Conservation (phyloP, 306 rosid species). For the Inga laurina region DNA sequence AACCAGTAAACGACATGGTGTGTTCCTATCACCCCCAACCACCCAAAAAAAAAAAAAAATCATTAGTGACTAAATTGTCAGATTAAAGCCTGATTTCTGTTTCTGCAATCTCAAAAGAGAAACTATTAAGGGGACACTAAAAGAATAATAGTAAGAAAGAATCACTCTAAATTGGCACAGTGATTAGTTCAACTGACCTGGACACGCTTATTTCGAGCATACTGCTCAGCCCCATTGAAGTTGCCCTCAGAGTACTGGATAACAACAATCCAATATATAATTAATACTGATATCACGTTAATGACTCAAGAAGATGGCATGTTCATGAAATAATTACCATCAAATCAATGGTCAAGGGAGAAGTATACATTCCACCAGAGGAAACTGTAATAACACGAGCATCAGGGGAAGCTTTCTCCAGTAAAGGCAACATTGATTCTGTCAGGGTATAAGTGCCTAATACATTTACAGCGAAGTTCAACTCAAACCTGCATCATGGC, state of each 20-base stretch:
- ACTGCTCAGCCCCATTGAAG: slow-evolving; percentile 73
- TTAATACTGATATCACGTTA: slow-evolving; percentile 3
- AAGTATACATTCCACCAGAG: slow-evolving; percentile 94
- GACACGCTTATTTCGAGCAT: slow-evolving; percentile 84
- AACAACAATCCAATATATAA: slow-evolving; percentile 25
- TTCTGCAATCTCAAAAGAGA: background rate
- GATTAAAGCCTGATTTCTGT: background rate
- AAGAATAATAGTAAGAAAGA: background rate
- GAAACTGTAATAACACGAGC: slow-evolving; percentile 89
- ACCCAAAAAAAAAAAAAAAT: too few relatives aligned
- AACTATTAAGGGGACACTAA: background rate
- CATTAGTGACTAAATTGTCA: background rate
- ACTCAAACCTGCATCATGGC: slow-evolving; percentile 64
- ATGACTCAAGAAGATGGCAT: background rate
- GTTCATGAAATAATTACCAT: slow-evolving; percentile 52
- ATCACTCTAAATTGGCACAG: slow-evolving; percentile 1
- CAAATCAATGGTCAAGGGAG: slow-evolving; percentile 74
- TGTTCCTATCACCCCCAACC: background rate
- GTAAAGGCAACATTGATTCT: slow-evolving; percentile 70
- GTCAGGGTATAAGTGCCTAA: slow-evolving; percentile 77
- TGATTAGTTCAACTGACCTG: slow-evolving; percentile 63
- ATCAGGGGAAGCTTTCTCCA: slow-evolving; percentile 94
- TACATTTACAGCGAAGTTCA: slow-evolving; percentile 81
- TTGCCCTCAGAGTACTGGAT: slow-evolving; percentile 58
- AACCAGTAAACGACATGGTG: too few relatives aligned